Evolutionary conservation across 208 protist species (phyloP).

Genomic region (Wallacemonas sp.): DNA sequence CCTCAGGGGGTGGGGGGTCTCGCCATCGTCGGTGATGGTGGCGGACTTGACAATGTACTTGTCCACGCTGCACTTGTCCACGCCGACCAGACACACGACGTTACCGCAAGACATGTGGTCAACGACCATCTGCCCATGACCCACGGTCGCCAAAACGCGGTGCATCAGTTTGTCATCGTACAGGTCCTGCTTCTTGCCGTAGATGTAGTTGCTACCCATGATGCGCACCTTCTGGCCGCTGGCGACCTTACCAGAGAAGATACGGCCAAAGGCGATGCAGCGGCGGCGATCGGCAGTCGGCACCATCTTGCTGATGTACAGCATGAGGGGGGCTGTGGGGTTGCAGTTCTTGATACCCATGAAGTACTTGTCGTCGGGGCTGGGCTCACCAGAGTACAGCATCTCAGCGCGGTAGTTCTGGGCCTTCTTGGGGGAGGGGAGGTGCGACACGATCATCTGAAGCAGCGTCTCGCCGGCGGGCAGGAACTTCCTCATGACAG

Average conservation of each 20-base stretch:
- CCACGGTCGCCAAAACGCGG: constrained; percentile 85
- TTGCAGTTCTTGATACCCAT: constrained; percentile 93
- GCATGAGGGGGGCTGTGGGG: constrained; percentile 95
- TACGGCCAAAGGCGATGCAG: constrained; percentile 78
- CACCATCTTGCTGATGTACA: constrained; percentile 99
- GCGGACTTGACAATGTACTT: constrained; percentile 99
- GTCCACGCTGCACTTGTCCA: constrained; percentile 99
- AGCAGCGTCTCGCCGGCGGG: constrained; percentile 97
- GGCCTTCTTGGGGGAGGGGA: constrained; percentile 97
- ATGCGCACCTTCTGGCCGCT: constrained; percentile 98
- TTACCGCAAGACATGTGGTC: constrained; percentile 98
- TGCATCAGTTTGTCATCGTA: constrained; percentile 74
- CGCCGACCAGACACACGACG: constrained; percentile 97
- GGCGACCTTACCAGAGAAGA: constrained; percentile 94
- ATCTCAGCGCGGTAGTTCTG: constrained; percentile 96
- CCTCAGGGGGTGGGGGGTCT: constrained; percentile 53
- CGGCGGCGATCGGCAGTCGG: constrained; percentile 96
- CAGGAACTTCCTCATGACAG: constrained; percentile 98
- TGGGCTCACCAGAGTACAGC: constrained; percentile 96
- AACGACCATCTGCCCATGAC: constrained; percentile 95
- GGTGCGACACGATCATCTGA: constrained; percentile 98
- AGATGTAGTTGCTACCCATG: constrained; percentile 98
- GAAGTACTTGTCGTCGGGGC: constrained; percentile 93
- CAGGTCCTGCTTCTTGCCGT: constrained; percentile 98
- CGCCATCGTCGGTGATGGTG: constrained; percentile 95